phyloP scores from a whole-genome alignment of 2,329 filamentous ascomycete genomes.

The Talaromyces rugulosus region DNA sequence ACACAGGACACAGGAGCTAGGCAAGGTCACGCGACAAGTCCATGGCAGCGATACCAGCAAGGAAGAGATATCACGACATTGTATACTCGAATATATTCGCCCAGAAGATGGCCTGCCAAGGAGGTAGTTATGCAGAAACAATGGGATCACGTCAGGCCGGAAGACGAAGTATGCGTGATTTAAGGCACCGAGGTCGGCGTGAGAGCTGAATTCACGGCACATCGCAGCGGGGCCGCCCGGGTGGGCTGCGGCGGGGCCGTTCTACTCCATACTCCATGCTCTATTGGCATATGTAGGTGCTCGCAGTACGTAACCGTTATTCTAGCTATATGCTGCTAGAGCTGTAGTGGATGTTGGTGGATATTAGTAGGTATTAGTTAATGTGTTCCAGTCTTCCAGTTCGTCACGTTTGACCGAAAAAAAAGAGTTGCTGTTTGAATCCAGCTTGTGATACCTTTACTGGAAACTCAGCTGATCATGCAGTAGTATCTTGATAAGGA shows the following conservation, averaged over 20 bases:
- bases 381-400: background rate
- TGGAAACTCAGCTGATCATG: background rate
- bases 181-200: background rate
- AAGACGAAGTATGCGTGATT: background rate
- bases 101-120: background rate
- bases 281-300: background rate
- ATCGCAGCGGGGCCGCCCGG: background rate
- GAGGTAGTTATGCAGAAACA: background rate
- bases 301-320: background rate
- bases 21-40: background rate
- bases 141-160: background rate
- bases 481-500: background rate
- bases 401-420: no score
- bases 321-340: background rate
- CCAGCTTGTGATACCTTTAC: background rate
- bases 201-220: background rate
- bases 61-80: background rate
- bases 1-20: background rate
- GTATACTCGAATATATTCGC: background rate
- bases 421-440: background rate
- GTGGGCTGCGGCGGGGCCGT: background rate
- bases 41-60: background rate
- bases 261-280: background rate
- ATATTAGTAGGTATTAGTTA: background rate
- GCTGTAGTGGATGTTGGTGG: background rate